Percentiles rank a stretch among this genome's conserved stretches.
These are phyloP conservation scores for Lactifluus pinguis DNA, from an alignment of 768 basidiomycete species.

Conservation along the genomic window DNA sequence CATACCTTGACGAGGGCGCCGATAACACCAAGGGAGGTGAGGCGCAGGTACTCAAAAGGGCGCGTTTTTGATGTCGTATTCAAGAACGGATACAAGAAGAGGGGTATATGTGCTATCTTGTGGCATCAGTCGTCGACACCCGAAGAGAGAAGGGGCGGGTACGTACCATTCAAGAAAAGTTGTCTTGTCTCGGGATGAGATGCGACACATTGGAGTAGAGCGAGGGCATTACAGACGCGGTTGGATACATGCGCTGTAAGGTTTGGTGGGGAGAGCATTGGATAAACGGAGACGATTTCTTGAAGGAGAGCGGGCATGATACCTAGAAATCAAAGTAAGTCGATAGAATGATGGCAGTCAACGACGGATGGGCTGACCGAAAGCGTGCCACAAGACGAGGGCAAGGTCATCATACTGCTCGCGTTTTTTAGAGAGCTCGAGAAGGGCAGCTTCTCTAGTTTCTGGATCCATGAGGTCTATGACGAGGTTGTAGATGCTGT, in stretches of 20 bases:
- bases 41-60: conserved; percentile 98
- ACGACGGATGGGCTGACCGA: conserved; percentile 48
- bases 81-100: conserved; percentile 92
- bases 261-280: conserved; percentile 87
- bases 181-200: conserved; percentile 94
- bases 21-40: conserved; percentile 98
- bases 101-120: conserved; percentile 83
- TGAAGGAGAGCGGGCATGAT: conserved; percentile 97
- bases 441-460: conserved; percentile 80
- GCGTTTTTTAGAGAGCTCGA: conserved; percentile 97
- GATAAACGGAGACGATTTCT: conserved; percentile 98
- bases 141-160: neutral
- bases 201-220: conserved; percentile 95
- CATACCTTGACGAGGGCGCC: conserved; percentile 93
- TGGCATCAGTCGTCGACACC: neutral
- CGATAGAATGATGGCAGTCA: neutral
- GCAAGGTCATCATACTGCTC: conserved; percentile 99
- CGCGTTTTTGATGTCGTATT: conserved; percentile 98
- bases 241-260: conserved; percentile 97
- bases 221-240: conserved; percentile 97
- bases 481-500: conserved; percentile 86
- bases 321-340: conserved; percentile 37
- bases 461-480: conserved; percentile 76
- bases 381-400: conserved; percentile 95
- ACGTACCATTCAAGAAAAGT: conserved; percentile 84